Evolutionary conservation across 768 basidiomycete genomes (phyloP).

Genomic region (Phaeotremella skinneri): DNA sequence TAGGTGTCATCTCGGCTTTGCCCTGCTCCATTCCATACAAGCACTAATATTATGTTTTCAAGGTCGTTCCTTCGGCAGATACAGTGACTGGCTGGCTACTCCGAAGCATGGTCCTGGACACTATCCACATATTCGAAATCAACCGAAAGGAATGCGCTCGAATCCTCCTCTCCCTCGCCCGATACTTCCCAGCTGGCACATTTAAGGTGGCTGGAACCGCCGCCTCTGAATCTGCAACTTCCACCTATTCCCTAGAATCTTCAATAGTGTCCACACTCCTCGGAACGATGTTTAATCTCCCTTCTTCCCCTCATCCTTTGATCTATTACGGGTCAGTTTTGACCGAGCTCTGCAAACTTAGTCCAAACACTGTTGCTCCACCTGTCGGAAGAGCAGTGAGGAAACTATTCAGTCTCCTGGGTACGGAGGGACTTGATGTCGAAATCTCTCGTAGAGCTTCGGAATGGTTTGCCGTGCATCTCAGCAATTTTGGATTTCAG

Average conservation of each 20-base stretch:
- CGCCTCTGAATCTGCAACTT: slow-evolving; percentile 55
- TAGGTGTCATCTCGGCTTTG: slow-evolving; percentile 16
- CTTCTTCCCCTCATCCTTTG: slow-evolving; percentile 70
- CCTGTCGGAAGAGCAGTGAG: slow-evolving; percentile 94
- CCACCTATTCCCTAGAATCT: slow-evolving; percentile 85
- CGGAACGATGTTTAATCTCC: slow-evolving; percentile 70
- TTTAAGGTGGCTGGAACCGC: slow-evolving; percentile 59
- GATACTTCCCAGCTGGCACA: slow-evolving; percentile 76
- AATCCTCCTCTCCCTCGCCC: slow-evolving; percentile 77
- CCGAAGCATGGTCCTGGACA: slow-evolving; percentile 69
- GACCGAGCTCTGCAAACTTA: slow-evolving; percentile 91
- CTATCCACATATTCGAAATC: slow-evolving; percentile 84
- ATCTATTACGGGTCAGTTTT: slow-evolving; percentile 85
- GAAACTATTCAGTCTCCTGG: slow-evolving; percentile 73
- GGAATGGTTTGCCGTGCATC: slow-evolving; percentile 93
- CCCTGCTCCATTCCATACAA: not conserved
- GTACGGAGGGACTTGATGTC: slow-evolving; percentile 74
- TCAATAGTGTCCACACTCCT: slow-evolving; percentile 81
- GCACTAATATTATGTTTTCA: slow-evolving; percentile 11
- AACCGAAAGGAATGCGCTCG: slow-evolving; percentile 94
- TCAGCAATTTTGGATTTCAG: slow-evolving; percentile 96
- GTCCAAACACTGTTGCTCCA: slow-evolving; percentile 86
- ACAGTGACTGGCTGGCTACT: slow-evolving; percentile 77
- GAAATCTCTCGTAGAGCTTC: slow-evolving; percentile 77
- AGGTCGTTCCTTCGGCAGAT: slow-evolving; percentile 75